phyloP scores from a whole-genome alignment of 2,329 filamentous ascomycete genomes.

The Ampelomyces quisqualis region DNA sequence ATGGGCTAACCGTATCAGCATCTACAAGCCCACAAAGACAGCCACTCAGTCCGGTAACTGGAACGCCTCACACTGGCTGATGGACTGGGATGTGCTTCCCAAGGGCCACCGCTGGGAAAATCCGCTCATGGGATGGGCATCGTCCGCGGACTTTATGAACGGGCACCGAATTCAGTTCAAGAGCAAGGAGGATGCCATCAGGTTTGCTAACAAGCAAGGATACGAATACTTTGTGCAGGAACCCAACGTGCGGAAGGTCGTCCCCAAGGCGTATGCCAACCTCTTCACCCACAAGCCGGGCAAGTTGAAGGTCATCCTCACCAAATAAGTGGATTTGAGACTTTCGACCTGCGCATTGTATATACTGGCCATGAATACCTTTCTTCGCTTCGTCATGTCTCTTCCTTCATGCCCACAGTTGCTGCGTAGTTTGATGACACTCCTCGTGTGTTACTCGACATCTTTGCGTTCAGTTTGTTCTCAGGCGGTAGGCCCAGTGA shows the following conservation, averaged over 20 bases:
- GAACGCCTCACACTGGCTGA: conserved; percentile 83
- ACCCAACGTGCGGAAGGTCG: conserved; percentile 81
- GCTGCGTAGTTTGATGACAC: too few species aligned
- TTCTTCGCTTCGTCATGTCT: conserved; percentile 6
- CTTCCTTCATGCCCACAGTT: too few species aligned
- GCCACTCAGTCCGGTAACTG: conserved; percentile 93
- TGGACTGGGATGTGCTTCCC: conserved; percentile 94
- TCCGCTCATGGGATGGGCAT: conserved; percentile 97
- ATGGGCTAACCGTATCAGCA: conserved; percentile 60
- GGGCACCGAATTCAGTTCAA: conserved; percentile 89
- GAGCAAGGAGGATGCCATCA: conserved; percentile 89
- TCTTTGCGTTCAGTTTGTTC: too few species aligned
- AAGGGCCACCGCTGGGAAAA: conserved; percentile 99
- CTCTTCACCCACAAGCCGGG: conserved; percentile 85
- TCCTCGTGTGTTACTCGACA: too few species aligned
- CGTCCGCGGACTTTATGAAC: conserved; percentile 91
- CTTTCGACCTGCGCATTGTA: conserved; percentile 21
- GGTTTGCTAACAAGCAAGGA: conserved; percentile 96
- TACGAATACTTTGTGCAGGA: conserved; percentile 99
- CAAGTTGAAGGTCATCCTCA: conserved; percentile 79
- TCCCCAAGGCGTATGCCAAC: conserved; percentile 93
- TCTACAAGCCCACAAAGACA: conserved; percentile 89
- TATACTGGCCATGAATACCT: conserved; percentile 24
- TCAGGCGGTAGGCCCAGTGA: too few species aligned
- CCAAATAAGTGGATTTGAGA: conserved; percentile 62